phyloP scores from a whole-genome alignment of 352 stramenopile genomes.

The Globisporangium alternatum region DNA sequence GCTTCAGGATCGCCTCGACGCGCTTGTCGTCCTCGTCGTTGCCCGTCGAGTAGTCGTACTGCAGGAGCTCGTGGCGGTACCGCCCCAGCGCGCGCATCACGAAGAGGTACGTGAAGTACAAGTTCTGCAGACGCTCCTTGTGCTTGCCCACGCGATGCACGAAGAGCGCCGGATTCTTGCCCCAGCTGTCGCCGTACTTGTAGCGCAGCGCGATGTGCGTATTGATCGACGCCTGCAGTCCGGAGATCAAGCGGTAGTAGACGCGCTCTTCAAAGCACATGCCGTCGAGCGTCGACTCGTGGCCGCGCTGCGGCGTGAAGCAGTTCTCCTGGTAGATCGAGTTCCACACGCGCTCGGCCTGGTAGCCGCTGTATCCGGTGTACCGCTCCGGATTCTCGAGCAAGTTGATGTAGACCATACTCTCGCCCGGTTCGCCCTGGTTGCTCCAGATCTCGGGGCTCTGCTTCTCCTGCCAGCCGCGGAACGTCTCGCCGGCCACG shows the following conservation, averaged over 20 bases:
- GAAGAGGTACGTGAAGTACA: slow-evolving; percentile 99
- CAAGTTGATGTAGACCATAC: slow-evolving; percentile 94
- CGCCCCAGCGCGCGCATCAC: slow-evolving; percentile 94
- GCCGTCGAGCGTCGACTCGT: slow-evolving; percentile 60
- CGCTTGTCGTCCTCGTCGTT: slow-evolving; percentile 85
- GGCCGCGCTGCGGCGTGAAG: slow-evolving; percentile 56
- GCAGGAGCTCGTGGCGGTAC: slow-evolving; percentile 89
- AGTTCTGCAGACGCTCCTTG: slow-evolving; percentile 95
- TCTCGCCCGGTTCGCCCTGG: slow-evolving; percentile 53
- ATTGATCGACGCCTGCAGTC: slow-evolving; percentile 95
- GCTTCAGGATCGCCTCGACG: slow-evolving; percentile 63
- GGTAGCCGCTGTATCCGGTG: slow-evolving; percentile 95
- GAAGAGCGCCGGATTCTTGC: slow-evolving; percentile 73
- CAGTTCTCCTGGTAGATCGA: slow-evolving; percentile 99
- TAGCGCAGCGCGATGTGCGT: slow-evolving; percentile 91
- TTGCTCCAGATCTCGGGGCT: slow-evolving; percentile 59
- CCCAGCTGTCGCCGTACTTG: slow-evolving; percentile 69
- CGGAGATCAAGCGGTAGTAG: slow-evolving; percentile 95
- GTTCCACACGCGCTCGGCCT: slow-evolving; percentile 93
- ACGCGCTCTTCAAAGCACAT: slow-evolving; percentile 94
- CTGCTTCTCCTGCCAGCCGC: slow-evolving; percentile 60
- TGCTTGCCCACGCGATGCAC: slow-evolving; percentile 90
- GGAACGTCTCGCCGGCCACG: slow-evolving; percentile 53
- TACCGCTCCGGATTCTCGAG: slow-evolving; percentile 97
- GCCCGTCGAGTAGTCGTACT: slow-evolving; percentile 94